These are phyloP conservation scores for Rhodamnia argentea DNA, from an alignment of 345 rosid species.

Conservation along the genomic window DNA sequence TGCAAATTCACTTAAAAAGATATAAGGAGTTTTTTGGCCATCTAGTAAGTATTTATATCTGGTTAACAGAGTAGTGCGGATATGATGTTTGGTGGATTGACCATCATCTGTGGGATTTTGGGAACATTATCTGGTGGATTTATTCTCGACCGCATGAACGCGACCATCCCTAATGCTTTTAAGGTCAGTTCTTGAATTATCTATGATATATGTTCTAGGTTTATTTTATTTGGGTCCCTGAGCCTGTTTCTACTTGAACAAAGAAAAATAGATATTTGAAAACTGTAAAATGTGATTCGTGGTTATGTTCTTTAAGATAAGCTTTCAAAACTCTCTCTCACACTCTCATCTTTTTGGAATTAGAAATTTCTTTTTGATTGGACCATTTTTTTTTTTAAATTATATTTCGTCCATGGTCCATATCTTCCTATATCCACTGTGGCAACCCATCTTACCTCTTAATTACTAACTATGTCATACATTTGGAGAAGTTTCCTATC, in stretches of 20 bases:
- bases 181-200: constrained; percentile 38
- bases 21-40: neutral
- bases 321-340: neutral
- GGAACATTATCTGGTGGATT: constrained; percentile 84
- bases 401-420: neutral
- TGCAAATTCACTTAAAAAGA: neutral
- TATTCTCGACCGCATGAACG: constrained; percentile 54
- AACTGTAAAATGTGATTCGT: neutral
- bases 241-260: neutral
- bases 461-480: neutral
- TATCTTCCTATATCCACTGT: neutral
- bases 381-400: neutral
- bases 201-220: neutral
- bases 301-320: neutral
- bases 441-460: neutral
- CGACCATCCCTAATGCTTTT: constrained; percentile 83
- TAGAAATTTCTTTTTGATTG: neutral
- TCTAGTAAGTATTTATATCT: neutral
- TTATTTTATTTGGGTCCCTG: neutral
- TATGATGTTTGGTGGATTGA: constrained; percentile 85
- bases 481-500: neutral
- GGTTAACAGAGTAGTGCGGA: constrained; percentile 63
- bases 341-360: neutral
- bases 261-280: neutral
- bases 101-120: constrained; percentile 73